Base-by-base conservation (phyloP, 1,284 basidiomycete species). In the Apiotrichum veenhuisii region DNA sequence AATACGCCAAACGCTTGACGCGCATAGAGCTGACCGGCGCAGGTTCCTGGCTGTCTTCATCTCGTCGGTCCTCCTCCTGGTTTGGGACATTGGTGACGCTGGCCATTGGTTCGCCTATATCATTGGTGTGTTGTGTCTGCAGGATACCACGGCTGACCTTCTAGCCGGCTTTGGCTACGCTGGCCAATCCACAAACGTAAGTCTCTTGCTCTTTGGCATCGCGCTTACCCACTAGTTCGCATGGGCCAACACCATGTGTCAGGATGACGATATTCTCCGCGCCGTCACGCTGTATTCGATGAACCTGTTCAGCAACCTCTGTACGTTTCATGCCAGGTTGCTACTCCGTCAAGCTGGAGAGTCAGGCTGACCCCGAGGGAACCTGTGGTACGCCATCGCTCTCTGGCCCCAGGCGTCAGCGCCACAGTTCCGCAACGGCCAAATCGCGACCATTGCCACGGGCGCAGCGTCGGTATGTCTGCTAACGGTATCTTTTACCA, bases 81-180 rank as follows among this genome's bases (percentile, higher is more conserved):
- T 67, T 4, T 72, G 68, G 68, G 53, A 70, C 47, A 61, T 61
- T 5, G 55, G 52, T 11, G 46, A 47, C 15, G 62, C 57, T 1
- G 67, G 60, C 3, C 59, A 70, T n/a, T 71, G 55, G 48, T 72
- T 71, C 52, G 70, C 70, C 0, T 72, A 69, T 52, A 65, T 67
- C 50, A 60, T 68, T 11, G 49, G 49, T 40, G 22, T 1, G 43
- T 26, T 3, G 18, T 25, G n/a, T n/a, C n/a, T n/a, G n/a, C n/a
- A n/a, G n/a, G n/a, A n/a, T n/a, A n/a, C 17, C 17, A 38, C 14
- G 4, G 12, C 14, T 26, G 23, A 30, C 30, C 15, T 9, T 11
- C 23, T 26, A 45, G 62, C 62, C 15, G 70, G 67, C 22, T 59
- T 70, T 22, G 70, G 70, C 9, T 72, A 70, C 44, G 66, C 66